Evolutionary conservation across 208 protist genomes (phyloP).

Genomic region (Acanthamoeba rhysodes): DNA sequence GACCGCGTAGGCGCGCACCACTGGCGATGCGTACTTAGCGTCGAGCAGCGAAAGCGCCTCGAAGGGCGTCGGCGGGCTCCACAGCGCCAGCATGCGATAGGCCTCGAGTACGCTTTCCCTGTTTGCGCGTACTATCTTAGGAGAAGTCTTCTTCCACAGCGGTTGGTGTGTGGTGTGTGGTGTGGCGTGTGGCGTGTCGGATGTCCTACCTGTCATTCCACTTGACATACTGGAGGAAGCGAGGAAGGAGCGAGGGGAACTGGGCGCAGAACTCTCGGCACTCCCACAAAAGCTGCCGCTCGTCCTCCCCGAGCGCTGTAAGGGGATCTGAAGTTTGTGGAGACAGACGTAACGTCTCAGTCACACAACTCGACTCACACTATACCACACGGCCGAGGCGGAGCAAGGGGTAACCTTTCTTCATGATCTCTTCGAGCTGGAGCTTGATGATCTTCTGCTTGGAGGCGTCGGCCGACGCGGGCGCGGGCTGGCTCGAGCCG

Average conservation of each 20-base stretch:
- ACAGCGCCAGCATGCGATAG: slow-evolving; percentile 80
- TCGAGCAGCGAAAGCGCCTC: slow-evolving; percentile 90
- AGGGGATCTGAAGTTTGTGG: background rate
- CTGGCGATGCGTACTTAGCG: slow-evolving; percentile 87
- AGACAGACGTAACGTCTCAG: no score
- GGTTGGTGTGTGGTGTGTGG: background rate
- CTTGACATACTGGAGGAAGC: slow-evolving; percentile 76
- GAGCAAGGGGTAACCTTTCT: slow-evolving; percentile 26
- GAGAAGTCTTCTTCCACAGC: no score
- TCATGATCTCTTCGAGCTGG: slow-evolving; percentile 41
- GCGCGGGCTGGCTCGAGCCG: background rate
- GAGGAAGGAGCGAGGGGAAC: slow-evolving; percentile 16
- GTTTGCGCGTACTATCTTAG: no score
- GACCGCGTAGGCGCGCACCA: slow-evolving; percentile 86
- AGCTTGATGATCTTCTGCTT: slow-evolving; percentile 3
- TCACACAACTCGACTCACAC: no score
- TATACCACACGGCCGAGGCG: no score
- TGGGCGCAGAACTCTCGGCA: slow-evolving; percentile 20
- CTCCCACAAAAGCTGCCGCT: slow-evolving; percentile 24
- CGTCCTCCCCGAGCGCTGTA: background rate
- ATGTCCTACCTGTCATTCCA: slow-evolving; percentile 68
- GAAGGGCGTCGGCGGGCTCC: slow-evolving; percentile 83
- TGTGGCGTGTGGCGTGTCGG: background rate
- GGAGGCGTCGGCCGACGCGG: background rate
- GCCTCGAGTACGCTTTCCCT: slow-evolving; percentile 69